Evolutionary conservation across 352 stramenopile genomes (phyloP), one percentile per base, ranked within the genome.

Genomic region (Phytophthora rubi): DNA sequence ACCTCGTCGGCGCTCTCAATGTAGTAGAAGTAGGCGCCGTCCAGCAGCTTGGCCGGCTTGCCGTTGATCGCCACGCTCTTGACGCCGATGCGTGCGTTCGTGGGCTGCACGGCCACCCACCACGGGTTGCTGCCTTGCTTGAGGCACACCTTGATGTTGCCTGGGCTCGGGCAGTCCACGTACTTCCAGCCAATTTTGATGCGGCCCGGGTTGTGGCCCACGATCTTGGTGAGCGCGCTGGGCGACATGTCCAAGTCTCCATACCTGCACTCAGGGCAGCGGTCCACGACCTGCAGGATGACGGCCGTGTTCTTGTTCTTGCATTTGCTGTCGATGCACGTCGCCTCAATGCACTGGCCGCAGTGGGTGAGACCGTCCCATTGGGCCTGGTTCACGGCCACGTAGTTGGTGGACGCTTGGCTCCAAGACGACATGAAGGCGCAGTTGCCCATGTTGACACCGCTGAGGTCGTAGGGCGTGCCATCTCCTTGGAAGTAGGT

Each of bases 131-230:
- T 75, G 42, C 68, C 68, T 49, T 65, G 7, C 55, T 75, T 75
- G 39, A 75, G 61, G 55, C 68, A 75, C 37, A 75, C 54, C 51
- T 75, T 66, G 39, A 75, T 75, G 61, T 62, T 75, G 55, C 61
- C 68, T 49, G 68, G 68, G 48, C 59, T 70, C 7, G 68, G 68
- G 52, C 68, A 75, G 61, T 75, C 68, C 8, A 75, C 68, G 68
- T 67, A 75, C 61, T 66, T 70, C 68, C 68, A 75, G 61, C 68
- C 61, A 39, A 75, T 75, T 66, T 70, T 70, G 44, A 75, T 70
- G 18, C 68, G 68, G n/a, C 68, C 62, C 13, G 68, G 68, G 55
- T 75, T 70, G 61, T 65, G 42, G 47, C 68, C 68, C 5, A 70
- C 62, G 55, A 75, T 75, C 39, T 74, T 74, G 61, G 62, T 74